Percentiles rank a stretch among this genome's conserved stretches.
phyloP scores from a whole-genome alignment of 495 filamentous ascomycete species.

The Cudoniella acicularis region DNA sequence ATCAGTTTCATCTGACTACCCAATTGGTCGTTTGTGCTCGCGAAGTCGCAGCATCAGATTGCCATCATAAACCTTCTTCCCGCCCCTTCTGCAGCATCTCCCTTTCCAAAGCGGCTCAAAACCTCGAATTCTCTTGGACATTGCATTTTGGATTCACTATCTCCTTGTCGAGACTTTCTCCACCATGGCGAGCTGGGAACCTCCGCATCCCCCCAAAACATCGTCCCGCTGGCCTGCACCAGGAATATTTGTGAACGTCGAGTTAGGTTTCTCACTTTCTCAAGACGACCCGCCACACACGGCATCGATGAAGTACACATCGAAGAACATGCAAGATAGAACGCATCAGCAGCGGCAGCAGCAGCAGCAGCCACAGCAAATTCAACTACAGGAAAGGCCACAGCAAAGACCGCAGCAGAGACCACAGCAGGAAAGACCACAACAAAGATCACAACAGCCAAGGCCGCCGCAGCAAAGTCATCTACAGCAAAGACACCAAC shows the following conservation, averaged over 20 bases:
- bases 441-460: neutral
- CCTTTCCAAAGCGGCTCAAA: neutral
- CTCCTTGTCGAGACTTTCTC: neutral
- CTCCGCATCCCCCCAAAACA: neutral
- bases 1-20: neutral
- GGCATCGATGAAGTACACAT: conserved; percentile 7
- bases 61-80: neutral
- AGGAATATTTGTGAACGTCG: conserved; percentile 11
- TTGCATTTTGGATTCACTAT: neutral
- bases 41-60: neutral
- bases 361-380: neutral
- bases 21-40: neutral
- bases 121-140: neutral
- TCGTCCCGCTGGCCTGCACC: conserved; percentile 6
- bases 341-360: neutral
- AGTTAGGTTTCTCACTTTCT: conserved; percentile 13
- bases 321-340: conserved; percentile 8
- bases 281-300: conserved; percentile 3
- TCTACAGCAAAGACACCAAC: neutral
- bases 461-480: neutral
- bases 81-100: neutral
- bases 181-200: conserved; percentile 3
- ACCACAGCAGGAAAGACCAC: neutral
- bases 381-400: neutral
- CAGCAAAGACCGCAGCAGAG: neutral